These are phyloP conservation scores for Erysimum cheiranthoides DNA, from an alignment of 345 rosid species.

Conservation along the genomic window DNA sequence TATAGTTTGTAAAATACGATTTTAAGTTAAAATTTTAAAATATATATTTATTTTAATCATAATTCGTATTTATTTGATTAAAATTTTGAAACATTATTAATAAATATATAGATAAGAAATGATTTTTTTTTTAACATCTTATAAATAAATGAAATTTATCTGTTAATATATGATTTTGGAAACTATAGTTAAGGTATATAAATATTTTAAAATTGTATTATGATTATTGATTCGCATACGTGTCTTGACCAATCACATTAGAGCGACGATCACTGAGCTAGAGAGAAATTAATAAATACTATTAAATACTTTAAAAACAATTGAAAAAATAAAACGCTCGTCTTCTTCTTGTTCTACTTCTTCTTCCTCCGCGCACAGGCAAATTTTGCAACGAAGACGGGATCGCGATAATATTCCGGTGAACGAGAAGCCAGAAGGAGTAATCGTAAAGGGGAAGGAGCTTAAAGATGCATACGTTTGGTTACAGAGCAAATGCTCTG, in stretches of 20 bases:
- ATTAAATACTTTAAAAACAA: neutral
- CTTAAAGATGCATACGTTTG: constrained; percentile 80
- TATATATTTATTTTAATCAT: too few species aligned
- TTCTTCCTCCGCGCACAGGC: neutral
- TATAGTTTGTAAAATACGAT: too few species aligned
- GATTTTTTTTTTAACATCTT: too few species aligned
- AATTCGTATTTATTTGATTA: too few species aligned
- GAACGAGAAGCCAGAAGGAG: neutral
- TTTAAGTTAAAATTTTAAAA: too few species aligned
- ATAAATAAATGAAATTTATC: too few species aligned
- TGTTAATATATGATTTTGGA: too few species aligned
- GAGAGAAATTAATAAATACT: neutral
- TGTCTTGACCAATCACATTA: constrained; percentile 39
- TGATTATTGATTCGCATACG: too few species aligned
- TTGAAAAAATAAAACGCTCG: constrained; percentile 34
- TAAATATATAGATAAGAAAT: too few species aligned
- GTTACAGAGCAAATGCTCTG: constrained; percentile 89
- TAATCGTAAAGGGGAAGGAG: neutral
- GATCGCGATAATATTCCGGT: constrained; percentile 11
- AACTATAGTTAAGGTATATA: too few species aligned
- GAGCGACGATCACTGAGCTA: constrained; percentile 8
- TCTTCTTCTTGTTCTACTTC: neutral
- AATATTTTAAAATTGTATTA: too few species aligned
- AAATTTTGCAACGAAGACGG: constrained; percentile 21
- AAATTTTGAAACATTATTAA: too few species aligned